Conservation (phyloP, 345 rosid genomes). For the Turritis glabra region DNA sequence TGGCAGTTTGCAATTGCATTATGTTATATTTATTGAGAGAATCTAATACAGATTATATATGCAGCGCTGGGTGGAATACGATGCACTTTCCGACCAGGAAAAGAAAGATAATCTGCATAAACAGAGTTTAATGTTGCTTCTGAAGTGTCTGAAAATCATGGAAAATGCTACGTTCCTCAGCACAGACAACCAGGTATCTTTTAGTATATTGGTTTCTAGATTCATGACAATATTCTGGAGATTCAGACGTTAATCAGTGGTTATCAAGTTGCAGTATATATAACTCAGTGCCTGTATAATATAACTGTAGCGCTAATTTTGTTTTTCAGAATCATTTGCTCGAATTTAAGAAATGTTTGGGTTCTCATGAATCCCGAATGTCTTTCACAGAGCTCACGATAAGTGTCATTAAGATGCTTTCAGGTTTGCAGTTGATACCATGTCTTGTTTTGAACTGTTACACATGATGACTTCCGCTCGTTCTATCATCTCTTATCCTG, state of each 20-base stretch:
- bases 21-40: slow-evolving; percentile 17
- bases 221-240: slow-evolving; percentile 13
- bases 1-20: slow-evolving; percentile 30
- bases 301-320: slow-evolving; percentile 6
- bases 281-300: slow-evolving; percentile 6
- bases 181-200: slow-evolving; percentile 86
- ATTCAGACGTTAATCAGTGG: slow-evolving; percentile 11
- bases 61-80: slow-evolving; percentile 40
- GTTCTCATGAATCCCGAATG: slow-evolving; percentile 45
- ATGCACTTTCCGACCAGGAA: slow-evolving; percentile 36
- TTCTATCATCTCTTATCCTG: slow-evolving; percentile 31
- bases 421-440: slow-evolving; percentile 52
- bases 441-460: slow-evolving; percentile 3
- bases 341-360: slow-evolving; percentile 56
- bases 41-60: slow-evolving; percentile 25
- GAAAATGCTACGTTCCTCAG: slow-evolving; percentile 97
- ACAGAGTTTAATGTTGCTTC: slow-evolving; percentile 62
- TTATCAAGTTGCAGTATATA: slow-evolving; percentile 15
- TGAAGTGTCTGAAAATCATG: slow-evolving; percentile 94
- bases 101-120: slow-evolving; percentile 48
- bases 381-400: slow-evolving; percentile 68
- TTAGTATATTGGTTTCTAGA: slow-evolving; percentile 22
- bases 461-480: slow-evolving; percentile 16
- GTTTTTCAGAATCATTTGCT: slow-evolving; percentile 78
- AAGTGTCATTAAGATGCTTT: slow-evolving; percentile 73